phyloP scores from a whole-genome alignment of 148 eudicot species.

The Tetragonia tetragonoides region DNA sequence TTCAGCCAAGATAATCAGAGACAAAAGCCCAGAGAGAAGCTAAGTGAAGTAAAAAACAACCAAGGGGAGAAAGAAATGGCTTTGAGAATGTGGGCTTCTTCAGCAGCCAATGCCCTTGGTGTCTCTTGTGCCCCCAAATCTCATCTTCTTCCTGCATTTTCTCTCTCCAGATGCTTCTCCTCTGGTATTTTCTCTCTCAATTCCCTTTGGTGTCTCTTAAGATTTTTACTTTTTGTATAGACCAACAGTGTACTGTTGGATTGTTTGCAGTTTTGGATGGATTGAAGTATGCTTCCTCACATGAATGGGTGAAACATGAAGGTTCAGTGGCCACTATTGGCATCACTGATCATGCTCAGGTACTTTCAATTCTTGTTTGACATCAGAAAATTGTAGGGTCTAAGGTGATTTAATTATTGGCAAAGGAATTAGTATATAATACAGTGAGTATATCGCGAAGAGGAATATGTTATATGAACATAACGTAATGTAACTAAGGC shows the following conservation, averaged over 20 bases:
- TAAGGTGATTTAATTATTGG: too few species aligned
- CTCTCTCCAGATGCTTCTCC: constrained; percentile 80
- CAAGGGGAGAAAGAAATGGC: constrained; percentile 45
- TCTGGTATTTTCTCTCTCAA: constrained; percentile 42
- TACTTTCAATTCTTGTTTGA: neutral
- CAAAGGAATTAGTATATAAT: too few species aligned
- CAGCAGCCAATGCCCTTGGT: constrained; percentile 76
- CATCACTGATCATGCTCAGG: constrained; percentile 98
- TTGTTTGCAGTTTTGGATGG: constrained; percentile 69
- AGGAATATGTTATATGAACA: too few species aligned
- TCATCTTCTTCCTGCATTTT: constrained; percentile 48
- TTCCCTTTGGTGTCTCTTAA: too few species aligned
- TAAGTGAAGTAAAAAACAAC: too few species aligned
- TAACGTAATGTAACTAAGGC: too few species aligned
- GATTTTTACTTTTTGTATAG: too few species aligned
- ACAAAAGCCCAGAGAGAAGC: neutral
- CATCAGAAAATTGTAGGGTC: neutral
- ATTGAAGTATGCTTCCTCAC: constrained; percentile 72
- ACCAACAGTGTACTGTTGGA: too few species aligned
- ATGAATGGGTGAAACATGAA: constrained; percentile 96
- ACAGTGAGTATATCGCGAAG: too few species aligned
- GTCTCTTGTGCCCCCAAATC: constrained; percentile 53
- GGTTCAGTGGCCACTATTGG: constrained; percentile 94
- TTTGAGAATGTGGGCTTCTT: constrained; percentile 94
- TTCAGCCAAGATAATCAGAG: neutral